Conservation (phyloP, 2,329 filamentous ascomycete species). For the Colletotrichum sojae region DNA sequence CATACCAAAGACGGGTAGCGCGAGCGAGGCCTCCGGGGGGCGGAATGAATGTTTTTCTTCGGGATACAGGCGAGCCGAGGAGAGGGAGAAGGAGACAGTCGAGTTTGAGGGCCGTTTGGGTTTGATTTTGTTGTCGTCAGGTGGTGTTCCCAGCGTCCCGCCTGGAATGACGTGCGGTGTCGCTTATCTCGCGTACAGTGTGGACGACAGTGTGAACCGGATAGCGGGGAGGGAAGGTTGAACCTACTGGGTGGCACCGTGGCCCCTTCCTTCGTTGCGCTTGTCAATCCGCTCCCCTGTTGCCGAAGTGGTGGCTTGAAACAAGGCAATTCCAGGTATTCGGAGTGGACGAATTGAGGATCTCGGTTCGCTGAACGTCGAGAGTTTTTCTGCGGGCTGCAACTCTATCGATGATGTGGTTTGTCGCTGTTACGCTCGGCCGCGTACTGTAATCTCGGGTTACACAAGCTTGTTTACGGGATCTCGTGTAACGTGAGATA, state of each 20-base stretch:
- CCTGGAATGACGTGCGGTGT: slow-evolving; percentile 27
- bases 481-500: slow-evolving; percentile 23
- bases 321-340: slow-evolving; percentile 31
- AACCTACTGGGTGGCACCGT: not conserved
- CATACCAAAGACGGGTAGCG: not conserved
- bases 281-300: not conserved
- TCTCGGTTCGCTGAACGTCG: no score
- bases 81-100: slow-evolving; percentile 23
- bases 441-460: slow-evolving; percentile 2
- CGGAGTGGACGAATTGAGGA: slow-evolving; percentile 5
- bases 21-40: not conserved
- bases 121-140: not conserved
- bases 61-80: slow-evolving; percentile 19
- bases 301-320: slow-evolving; percentile 20
- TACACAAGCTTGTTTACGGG: slow-evolving; percentile 6
- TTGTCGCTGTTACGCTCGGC: no score
- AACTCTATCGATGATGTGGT: not conserved
- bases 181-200: not conserved
- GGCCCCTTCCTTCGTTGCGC: not conserved
- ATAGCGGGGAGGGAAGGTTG: not conserved
- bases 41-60: slow-evolving; percentile 20
- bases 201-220: no score
- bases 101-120: not conserved
- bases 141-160: not conserved
- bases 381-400: not conserved